These are phyloP conservation scores for Balansia obtecta DNA, from an alignment of 2,329 filamentous ascomycete genomes.

Conservation along the genomic window DNA sequence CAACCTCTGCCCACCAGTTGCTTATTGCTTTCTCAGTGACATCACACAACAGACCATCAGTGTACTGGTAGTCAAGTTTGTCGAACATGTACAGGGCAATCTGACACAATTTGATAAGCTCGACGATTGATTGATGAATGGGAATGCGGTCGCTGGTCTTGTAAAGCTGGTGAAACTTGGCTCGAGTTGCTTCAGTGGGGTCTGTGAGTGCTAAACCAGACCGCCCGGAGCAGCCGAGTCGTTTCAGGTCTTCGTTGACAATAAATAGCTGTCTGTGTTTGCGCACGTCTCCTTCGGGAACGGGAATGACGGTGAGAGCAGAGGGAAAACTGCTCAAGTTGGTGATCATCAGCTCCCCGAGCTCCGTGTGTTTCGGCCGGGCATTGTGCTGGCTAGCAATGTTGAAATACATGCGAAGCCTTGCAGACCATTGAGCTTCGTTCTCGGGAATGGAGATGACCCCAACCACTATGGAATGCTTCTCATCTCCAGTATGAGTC, in stretches of 20 bases:
- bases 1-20: conserved; percentile 95
- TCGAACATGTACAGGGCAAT: conserved; percentile 79
- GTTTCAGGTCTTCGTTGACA: conserved; percentile 88
- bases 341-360: conserved; percentile 85
- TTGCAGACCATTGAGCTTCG: conserved; percentile 65
- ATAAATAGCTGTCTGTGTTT: conserved; percentile 76
- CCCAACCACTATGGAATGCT: conserved; percentile 65
- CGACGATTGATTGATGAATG: conserved; percentile 66
- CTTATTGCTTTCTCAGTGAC: conserved; percentile 79
- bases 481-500: conserved; percentile 80
- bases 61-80: conserved; percentile 76
- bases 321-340: conserved; percentile 89
- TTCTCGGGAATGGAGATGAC: conserved; percentile 75
- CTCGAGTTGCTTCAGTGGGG: conserved; percentile 69
- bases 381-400: conserved; percentile 79
- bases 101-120: conserved; percentile 86
- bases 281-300: conserved; percentile 75
- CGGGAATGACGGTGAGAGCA: conserved; percentile 77
- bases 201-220: conserved; percentile 70
- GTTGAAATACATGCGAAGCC: conserved; percentile 72
- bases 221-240: conserved; percentile 81
- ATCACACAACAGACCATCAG: conserved; percentile 86
- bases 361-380: conserved; percentile 63
- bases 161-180: conserved; percentile 88
- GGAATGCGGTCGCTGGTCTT: conserved; percentile 73